Evolutionary conservation across 1,139 yeast species (phyloP).

Genomic region (Diutina sp.): DNA sequence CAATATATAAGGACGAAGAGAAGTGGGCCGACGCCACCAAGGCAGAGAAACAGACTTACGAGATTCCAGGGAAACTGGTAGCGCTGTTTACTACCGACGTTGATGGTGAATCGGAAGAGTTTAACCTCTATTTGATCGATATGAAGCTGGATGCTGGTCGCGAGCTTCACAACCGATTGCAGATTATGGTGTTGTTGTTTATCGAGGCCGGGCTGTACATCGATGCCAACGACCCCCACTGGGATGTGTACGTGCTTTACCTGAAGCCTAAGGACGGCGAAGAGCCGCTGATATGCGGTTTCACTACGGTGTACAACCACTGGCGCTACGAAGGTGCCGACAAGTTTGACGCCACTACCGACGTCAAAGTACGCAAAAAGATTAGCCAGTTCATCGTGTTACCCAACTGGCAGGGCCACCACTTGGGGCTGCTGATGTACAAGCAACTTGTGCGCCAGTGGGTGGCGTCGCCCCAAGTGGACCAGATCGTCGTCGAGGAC

Average conservation of each 20-base stretch:
- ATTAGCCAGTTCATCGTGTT: slow-evolving; percentile 80
- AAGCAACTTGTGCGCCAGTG: slow-evolving; percentile 40
- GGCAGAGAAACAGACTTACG: slow-evolving; percentile 29
- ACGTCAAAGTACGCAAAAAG: slow-evolving; percentile 45
- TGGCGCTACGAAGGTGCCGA: slow-evolving; percentile 57
- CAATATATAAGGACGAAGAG: slow-evolving; percentile 48
- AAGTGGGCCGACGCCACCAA: slow-evolving; percentile 50
- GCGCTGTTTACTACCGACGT: slow-evolving; percentile 21
- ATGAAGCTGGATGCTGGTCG: slow-evolving; percentile 26
- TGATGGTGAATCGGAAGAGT: slow-evolving; percentile 7
- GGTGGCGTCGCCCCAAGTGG: slow-evolving; percentile 37
- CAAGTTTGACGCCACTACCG: slow-evolving; percentile 37
- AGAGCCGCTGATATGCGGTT: slow-evolving; percentile 50
- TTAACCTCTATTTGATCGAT: slow-evolving; percentile 24
- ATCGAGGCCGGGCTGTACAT: slow-evolving; percentile 93
- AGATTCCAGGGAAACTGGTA: slow-evolving; percentile 37
- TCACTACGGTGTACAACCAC: slow-evolving; percentile 73
- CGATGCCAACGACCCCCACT: slow-evolving; percentile 58
- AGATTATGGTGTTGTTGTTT: slow-evolving; percentile 66
- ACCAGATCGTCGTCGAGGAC: slow-evolving; percentile 84
- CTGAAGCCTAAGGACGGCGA: slow-evolving; percentile 19
- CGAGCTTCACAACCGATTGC: slow-evolving; percentile 57
- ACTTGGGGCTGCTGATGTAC: slow-evolving; percentile 62
- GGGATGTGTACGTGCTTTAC: slow-evolving; percentile 53
- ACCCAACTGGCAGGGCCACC: slow-evolving; percentile 66